Evolutionary conservation across 2,329 filamentous ascomycete species (phyloP).

Genomic region (Hirsutella rhossiliensis): DNA sequence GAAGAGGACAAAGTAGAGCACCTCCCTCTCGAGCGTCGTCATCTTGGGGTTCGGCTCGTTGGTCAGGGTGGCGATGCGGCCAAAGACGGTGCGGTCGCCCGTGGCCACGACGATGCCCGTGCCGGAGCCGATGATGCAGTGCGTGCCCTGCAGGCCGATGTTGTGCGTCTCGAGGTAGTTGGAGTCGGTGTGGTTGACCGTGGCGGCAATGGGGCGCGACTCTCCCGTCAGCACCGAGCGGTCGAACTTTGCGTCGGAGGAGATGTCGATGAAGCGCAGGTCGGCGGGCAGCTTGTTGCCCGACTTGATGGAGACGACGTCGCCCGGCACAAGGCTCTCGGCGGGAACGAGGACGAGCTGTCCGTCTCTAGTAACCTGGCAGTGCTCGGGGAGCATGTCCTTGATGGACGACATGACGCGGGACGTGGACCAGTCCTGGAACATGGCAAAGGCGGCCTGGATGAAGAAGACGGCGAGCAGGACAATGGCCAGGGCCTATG

Average conservation of each 20-base stretch:
- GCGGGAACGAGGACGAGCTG: slow-evolving; percentile 35
- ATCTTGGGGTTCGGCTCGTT: slow-evolving; percentile 55
- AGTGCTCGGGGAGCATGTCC: slow-evolving; percentile 66
- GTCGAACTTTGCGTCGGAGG: slow-evolving; percentile 60
- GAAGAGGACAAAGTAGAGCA: slow-evolving; percentile 59
- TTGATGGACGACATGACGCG: slow-evolving; percentile 71
- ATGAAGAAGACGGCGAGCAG: slow-evolving; percentile 57
- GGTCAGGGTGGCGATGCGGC: slow-evolving; percentile 61
- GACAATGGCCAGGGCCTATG: slow-evolving; percentile 56
- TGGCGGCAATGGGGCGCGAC: slow-evolving; percentile 50
- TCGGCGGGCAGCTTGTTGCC: slow-evolving; percentile 68
- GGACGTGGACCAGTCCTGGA: slow-evolving; percentile 65
- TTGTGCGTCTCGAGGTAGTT: slow-evolving; percentile 69
- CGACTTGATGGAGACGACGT: slow-evolving; percentile 54
- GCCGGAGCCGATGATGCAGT: slow-evolving; percentile 58
- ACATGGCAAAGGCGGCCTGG: slow-evolving; percentile 58
- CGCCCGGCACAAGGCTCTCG: slow-evolving; percentile 57
- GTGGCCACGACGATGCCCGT: slow-evolving; percentile 59
- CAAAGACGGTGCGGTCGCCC: slow-evolving; percentile 63
- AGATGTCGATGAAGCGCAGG: slow-evolving; percentile 56
- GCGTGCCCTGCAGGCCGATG: slow-evolving; percentile 69
- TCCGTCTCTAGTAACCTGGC: slow-evolving; percentile 51
- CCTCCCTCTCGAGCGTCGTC: slow-evolving; percentile 60
- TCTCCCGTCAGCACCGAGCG: slow-evolving; percentile 60
- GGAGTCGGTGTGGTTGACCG: slow-evolving; percentile 53